Base-by-base conservation (phyloP, 1,139 yeast species). In the Lodderomyces theae region DNA sequence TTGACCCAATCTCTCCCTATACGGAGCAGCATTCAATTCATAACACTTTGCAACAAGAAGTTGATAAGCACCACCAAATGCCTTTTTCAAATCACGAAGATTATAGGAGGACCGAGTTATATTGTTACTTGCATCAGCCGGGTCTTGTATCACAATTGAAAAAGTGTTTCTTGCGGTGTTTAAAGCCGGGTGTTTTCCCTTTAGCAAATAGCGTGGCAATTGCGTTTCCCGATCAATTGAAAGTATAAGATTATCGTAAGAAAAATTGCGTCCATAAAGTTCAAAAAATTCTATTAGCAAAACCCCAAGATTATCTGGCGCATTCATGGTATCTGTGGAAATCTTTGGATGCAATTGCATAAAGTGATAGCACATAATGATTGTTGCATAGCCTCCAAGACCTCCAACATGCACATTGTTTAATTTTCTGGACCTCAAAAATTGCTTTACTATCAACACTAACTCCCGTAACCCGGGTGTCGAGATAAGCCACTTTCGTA, bases 341-440 rank as follows among this genome's bases (percentile, higher is more conserved):
- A 90, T 56, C 50, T 89, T 73, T 10, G 97, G 97, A 60, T 92
- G 98, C 43, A 86, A 65, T 49, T 72, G 75, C 47, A 94, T 63
- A 57, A 92, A 90, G 24, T 95, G 85, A 54, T 85, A 85, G 28
- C 88, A 89, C 56, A 92, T 63, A 52, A 96, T 89, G 34, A 90
- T 88, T 18, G 90, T 87, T 7, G 97, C 82, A 57, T 86, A 92
- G 0, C 98, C 98, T 23, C 99, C 98, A 15, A 94, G 68, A 0
- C 98, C 98, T 43, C 99, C 99, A 17, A 84, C 83, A 55, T 86
- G 95, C n/a, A 92, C 98, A 53, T 88, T 86, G 56, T 92, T 90
- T 46, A 92, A 67, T 48, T 77, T 79, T 52, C 97, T 72, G 2
- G 89, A 80, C 32, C 90, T 72, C 42, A 94, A 69, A 54, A 90